Evolutionary conservation across 306 rosid genomes (phyloP), one percentile per base, ranked within the genome.

Genomic region (Sicyos baderoa): DNA sequence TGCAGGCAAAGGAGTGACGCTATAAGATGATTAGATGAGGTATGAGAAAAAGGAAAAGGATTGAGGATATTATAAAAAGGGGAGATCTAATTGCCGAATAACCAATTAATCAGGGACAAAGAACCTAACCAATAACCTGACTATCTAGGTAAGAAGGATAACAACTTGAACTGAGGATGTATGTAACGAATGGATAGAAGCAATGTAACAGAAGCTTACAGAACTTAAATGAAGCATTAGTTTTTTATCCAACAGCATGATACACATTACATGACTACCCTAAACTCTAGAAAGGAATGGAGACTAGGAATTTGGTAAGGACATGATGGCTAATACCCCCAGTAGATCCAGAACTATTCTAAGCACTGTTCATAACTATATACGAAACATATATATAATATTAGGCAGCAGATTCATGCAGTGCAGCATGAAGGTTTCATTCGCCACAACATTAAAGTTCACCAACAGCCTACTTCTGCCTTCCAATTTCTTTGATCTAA

Each of bases 181-280:
- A 57, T 45, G 16, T 15, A 23, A 56, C 53, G 57, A 35, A 37
- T 21, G 64, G 64, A 70, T 25, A n/a, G 54, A 53, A 53, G 56
- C 52, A 73, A 73, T 22, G 51, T 50, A 73, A 61, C 51, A 25
- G 76, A 61, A 73, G 32, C 71, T 60, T 60, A 60, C 71, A n/a
- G 58, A 23, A 32, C 27, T 47, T 23, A 15, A 16, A 61, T 10
- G 61, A 60, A 59, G 56, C 45, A 19, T 29, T 50, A 32, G 71
- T 17, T 44, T 8, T 4, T 51, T 62, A 19, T 27, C 42, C 60
- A 27, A 62, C 44, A 50, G 60, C 37, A 58, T 72, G 54, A 71
- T 32, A 72, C 76, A 61, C 18, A 61, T 25, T 73, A 60, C 32
- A 58, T 21, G 49, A 40, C 45, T 40, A 40, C 45, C 45, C 45